Evolutionary conservation across 371 early-diverging fungal genomes (phyloP).

Genomic region (Phascolomyces articulosus): DNA sequence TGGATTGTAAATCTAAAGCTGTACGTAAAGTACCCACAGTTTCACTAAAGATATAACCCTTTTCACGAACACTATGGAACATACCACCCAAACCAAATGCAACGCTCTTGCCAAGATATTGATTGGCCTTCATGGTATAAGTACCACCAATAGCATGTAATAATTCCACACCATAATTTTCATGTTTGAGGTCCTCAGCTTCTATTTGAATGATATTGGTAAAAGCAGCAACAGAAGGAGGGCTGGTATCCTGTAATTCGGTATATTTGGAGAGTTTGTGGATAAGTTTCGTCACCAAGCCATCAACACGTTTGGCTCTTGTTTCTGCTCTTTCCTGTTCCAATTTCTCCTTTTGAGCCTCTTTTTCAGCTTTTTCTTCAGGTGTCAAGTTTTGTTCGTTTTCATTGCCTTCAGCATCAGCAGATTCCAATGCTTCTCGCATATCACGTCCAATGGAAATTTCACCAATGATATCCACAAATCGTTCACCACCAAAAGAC

Average conservation of each 20-base stretch:
- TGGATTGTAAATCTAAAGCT: slow-evolving; percentile 89
- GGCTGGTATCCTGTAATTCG: slow-evolving; percentile 58
- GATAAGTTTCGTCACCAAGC: slow-evolving; percentile 70
- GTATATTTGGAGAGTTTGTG: slow-evolving; percentile 80
- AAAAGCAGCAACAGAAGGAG: slow-evolving; percentile 62
- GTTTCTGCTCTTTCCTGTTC: slow-evolving; percentile 52
- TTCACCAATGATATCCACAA: slow-evolving; percentile 94
- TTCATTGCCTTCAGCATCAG: slow-evolving; percentile 41
- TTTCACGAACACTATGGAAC: slow-evolving; percentile 71
- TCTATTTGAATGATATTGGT: slow-evolving; percentile 71
- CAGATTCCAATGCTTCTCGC: slow-evolving; percentile 74
- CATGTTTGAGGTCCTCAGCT: slow-evolving; percentile 85
- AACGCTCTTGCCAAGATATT: slow-evolving; percentile 73
- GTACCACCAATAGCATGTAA: slow-evolving; percentile 92
- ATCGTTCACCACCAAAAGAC: slow-evolving; percentile 94
- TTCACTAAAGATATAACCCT: slow-evolving; percentile 85
- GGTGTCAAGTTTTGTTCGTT: slow-evolving; percentile 47
- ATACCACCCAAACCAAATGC: slow-evolving; percentile 76
- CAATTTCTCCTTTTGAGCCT: slow-evolving; percentile 42
- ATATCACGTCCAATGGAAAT: slow-evolving; percentile 94
- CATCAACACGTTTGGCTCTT: slow-evolving; percentile 72
- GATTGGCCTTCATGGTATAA: slow-evolving; percentile 84
- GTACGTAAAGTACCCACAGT: slow-evolving; percentile 89
- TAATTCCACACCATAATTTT: slow-evolving; percentile 91
- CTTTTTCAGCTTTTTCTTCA: slow-evolving; percentile 67